Conservation (phyloP, 768 basidiomycete genomes). For the Lentinula detonsa region DNA sequence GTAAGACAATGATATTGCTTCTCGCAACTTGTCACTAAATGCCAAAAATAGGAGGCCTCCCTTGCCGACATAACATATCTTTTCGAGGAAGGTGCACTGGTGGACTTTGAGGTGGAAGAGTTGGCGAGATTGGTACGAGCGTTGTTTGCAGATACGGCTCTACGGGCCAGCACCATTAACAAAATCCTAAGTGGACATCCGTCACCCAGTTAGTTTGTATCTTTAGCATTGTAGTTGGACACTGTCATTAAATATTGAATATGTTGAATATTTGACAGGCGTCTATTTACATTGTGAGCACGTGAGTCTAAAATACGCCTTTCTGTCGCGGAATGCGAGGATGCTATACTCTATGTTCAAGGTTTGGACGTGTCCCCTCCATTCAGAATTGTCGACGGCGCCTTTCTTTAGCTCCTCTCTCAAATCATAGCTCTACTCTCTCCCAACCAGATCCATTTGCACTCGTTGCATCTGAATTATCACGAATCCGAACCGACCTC, state of each 20-base stretch:
- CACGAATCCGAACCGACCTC: slow-evolving; percentile 60
- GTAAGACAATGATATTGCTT: slow-evolving; percentile 37
- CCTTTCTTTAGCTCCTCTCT: not conserved
- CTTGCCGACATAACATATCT: slow-evolving; percentile 89
- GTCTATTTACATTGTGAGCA: not conserved
- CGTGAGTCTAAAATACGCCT: not conserved
- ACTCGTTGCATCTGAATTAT: slow-evolving; percentile 63
- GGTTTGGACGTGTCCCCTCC: not conserved
- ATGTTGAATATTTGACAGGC: not conserved
- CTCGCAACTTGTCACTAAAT: not conserved
- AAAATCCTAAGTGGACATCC: slow-evolving; percentile 65
- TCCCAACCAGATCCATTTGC: slow-evolving; percentile 56
- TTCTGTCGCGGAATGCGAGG: slow-evolving; percentile 5
- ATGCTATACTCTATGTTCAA: not conserved
- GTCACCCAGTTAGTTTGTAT: slow-evolving; percentile 6
- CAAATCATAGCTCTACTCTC: not conserved
- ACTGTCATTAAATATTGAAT: too few relatives aligned
- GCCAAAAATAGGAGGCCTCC: slow-evolving; percentile 66
- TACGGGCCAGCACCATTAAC: slow-evolving; percentile 77
- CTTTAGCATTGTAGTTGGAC: too few relatives aligned
- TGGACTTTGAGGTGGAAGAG: slow-evolving; percentile 86
- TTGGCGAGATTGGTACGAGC: slow-evolving; percentile 76
- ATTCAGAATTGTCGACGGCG: not conserved
- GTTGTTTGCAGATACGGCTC: slow-evolving; percentile 80
- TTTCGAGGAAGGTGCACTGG: slow-evolving; percentile 83